These are phyloP conservation scores for Pholiota microspora DNA, from an alignment of 768 basidiomycete species.

Conservation along the genomic window DNA sequence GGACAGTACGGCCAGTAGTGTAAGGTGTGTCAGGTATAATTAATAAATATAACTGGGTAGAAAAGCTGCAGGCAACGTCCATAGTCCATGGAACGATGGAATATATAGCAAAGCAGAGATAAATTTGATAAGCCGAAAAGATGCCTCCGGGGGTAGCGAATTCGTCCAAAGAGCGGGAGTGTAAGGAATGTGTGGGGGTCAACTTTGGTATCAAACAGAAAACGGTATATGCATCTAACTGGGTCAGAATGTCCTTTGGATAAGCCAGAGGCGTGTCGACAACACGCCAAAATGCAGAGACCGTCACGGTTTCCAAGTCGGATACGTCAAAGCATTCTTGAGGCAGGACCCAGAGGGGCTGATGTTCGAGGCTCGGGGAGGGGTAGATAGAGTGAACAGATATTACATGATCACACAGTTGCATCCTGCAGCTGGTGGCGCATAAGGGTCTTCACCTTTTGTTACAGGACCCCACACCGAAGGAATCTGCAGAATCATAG, in stretches of 20 bases:
- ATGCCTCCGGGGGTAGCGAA: slow-evolving; percentile 17
- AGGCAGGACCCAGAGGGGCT: not conserved
- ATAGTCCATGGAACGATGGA: not conserved
- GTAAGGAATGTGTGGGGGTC: slow-evolving; percentile 20
- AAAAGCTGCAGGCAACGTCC: not conserved
- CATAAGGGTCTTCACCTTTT: slow-evolving; percentile 92
- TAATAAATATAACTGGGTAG: slow-evolving; percentile 6
- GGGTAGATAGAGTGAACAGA: not conserved
- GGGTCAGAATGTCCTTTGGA: slow-evolving; percentile 6
- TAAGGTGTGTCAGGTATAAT: slow-evolving; percentile 12
- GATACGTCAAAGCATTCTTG: not conserved
- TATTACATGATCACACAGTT: slow-evolving; percentile 69
- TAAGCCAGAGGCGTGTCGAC: slow-evolving; percentile 5
- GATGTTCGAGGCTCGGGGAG: not conserved
- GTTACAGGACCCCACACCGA: slow-evolving; percentile 92
- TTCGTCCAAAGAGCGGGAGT: slow-evolving; percentile 14
- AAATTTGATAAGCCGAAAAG: slow-evolving; percentile 1
- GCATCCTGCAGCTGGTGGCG: slow-evolving; percentile 75
- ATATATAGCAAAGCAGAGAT: not conserved
- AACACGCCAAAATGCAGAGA: slow-evolving; percentile 9
- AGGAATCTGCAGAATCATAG: slow-evolving; percentile 58
- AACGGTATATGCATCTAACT: slow-evolving; percentile 18
- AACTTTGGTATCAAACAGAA: slow-evolving; percentile 16
- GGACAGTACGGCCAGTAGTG: slow-evolving; percentile 8
- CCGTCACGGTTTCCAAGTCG: slow-evolving; percentile 9